Percentiles rank a stretch among this genome's conserved stretches.
Evolutionary conservation across 2,329 filamentous ascomycete genomes (phyloP).

Genomic region (Epichloe bromicola): DNA sequence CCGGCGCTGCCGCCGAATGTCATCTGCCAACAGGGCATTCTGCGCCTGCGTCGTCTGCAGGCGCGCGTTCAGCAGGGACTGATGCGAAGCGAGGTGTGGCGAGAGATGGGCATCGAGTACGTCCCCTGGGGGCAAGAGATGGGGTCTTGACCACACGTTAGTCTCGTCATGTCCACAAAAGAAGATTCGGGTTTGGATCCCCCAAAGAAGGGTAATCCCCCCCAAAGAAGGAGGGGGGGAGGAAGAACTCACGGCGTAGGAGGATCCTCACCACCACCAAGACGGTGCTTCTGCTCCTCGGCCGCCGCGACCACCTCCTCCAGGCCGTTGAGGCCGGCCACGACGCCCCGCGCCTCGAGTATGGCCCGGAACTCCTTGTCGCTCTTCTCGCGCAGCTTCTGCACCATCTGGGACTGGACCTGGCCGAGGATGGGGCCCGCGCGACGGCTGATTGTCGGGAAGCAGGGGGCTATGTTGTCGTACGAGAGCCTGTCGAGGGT

Average conservation of each 20-base stretch:
- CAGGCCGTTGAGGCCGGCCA: slow-evolving; percentile 45
- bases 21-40: slow-evolving; percentile 40
- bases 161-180: no score
- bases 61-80: slow-evolving; percentile 41
- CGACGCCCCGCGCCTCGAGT: slow-evolving; percentile 36
- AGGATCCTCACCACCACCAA: neutral
- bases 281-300: slow-evolving; percentile 8
- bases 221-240: no score
- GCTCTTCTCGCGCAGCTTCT: slow-evolving; percentile 39
- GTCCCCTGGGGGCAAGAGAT: slow-evolving; percentile 38
- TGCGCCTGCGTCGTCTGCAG: slow-evolving; percentile 43
- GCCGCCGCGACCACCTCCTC: slow-evolving; percentile 34
- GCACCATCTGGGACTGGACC: slow-evolving; percentile 46
- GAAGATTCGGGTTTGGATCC: no score
- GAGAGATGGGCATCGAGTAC: slow-evolving; percentile 43
- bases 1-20: slow-evolving; percentile 37
- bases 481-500: slow-evolving; percentile 43
- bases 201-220: no score
- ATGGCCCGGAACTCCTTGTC: slow-evolving; percentile 46
- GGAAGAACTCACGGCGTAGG: no score
- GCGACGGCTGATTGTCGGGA: slow-evolving; percentile 42
- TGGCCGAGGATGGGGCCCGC: slow-evolving; percentile 38
- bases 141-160: slow-evolving; percentile 27
- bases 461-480: slow-evolving; percentile 47
- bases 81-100: slow-evolving; percentile 38